Evolutionary conservation across 805 yeast species (phyloP), one percentile per base, ranked within the genome.

Genomic region (Blastobotrys mokoenaii): DNA sequence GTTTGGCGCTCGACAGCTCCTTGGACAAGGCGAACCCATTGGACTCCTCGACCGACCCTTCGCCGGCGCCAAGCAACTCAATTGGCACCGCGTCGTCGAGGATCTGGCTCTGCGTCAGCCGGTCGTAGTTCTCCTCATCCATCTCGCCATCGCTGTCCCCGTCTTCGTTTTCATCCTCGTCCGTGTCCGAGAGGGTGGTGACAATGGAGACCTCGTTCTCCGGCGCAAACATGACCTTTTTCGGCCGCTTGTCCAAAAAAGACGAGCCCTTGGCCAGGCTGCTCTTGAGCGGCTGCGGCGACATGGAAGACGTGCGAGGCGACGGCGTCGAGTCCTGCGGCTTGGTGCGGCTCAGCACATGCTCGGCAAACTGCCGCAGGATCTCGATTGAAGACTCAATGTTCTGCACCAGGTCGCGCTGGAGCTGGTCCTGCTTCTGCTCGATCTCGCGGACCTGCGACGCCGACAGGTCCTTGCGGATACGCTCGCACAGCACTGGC

Each of bases 181-280:
- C 27, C 27, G 27, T 22, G 8, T 4, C 27, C 27, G 27, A 22
- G 4, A 22, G 8, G 8, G 10, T 11, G 18, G 15, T 17, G 4
- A 37, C 41, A 29, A 27, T 20, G 14, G 27, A 22, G 25, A 41
- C 44, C 25, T 40, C 38, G 27, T 30, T 12, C 18, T 41, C 12
- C 14, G 17, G 12, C 9, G 44, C 37, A 25, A 41, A 41, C 34
- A 41, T 35, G 31, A 41, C 44, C 14, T 27, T 38, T 32, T 41
- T 41, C n/a, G 44, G 15, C 4, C 39, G 33, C 38, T 20, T 32
- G 15, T n/a, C 30, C 6, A 16, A 18, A 22, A 9, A 11, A 6
- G 44, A 41, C 33, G 39, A 34, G 5, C 38, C n/a, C 27, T 40
- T 30, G n/a, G 38, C 38, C 33, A 41, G 33, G 33, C 44, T 41